These are phyloP conservation scores for Didymellaceae sp. DNA, from an alignment of 2,329 filamentous ascomycete species.

Conservation along the genomic window DNA sequence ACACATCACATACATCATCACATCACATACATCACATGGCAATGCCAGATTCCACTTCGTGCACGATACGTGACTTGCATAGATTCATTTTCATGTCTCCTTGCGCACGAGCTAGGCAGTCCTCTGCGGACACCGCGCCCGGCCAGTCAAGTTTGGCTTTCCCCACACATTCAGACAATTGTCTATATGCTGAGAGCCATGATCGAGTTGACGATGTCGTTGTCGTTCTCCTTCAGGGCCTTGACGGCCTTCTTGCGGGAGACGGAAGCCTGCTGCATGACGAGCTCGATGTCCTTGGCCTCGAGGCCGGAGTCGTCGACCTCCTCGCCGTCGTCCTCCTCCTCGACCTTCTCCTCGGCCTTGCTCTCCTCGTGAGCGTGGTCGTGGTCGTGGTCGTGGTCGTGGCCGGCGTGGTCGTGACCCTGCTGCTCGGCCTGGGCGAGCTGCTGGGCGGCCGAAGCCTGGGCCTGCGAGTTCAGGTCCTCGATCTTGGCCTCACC, in stretches of 20 bases:
- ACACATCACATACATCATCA: too few relatives aligned
- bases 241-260: slow-evolving; percentile 99
- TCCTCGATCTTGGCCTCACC: slow-evolving; percentile 99
- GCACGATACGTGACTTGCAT: slow-evolving; percentile 15
- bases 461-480: slow-evolving; percentile 96
- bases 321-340: slow-evolving; percentile 92
- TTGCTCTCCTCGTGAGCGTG: slow-evolving; percentile 74
- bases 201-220: slow-evolving; percentile 99
- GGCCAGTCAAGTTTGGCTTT: slow-evolving; percentile 22
- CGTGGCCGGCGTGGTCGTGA: slow-evolving; percentile 74
- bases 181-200: slow-evolving; percentile 79
- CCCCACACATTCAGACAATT: slow-evolving; percentile 17
- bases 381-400: slow-evolving; percentile 70
- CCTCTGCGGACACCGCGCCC: slow-evolving; percentile 22
- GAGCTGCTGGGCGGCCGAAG: slow-evolving; percentile 93
- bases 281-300: slow-evolving; percentile 98
- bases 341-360: slow-evolving; percentile 65
- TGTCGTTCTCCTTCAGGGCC: slow-evolving; percentile 98
- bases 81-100: slow-evolving; percentile 38
- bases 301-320: slow-evolving; percentile 93
- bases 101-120: slow-evolving; percentile 27
- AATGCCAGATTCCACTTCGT: background rate
- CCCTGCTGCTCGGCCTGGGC: slow-evolving; percentile 72
- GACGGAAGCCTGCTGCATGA: slow-evolving; percentile 97
- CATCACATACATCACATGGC: background rate